Conservation (phyloP, 2,329 filamentous ascomycete species). For the Colletotrichum melonis region DNA sequence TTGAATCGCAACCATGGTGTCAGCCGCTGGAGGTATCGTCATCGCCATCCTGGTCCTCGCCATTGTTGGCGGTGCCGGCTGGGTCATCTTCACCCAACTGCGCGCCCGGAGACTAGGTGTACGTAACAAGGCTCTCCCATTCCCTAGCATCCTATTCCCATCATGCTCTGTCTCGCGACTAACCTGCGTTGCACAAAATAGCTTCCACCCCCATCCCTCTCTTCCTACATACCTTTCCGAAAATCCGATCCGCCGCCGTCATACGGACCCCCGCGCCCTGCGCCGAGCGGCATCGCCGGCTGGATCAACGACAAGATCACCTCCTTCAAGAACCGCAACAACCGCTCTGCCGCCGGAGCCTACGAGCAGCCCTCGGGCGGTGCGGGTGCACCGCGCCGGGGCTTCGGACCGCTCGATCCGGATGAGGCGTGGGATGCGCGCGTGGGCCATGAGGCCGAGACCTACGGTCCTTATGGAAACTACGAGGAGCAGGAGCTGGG, state of each 20-base stretch:
- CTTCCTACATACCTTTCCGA: constrained; percentile 79
- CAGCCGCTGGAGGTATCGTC: constrained; percentile 74
- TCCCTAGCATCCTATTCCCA: neutral
- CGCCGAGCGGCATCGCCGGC: constrained; percentile 73
- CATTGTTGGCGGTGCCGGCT: constrained; percentile 68
- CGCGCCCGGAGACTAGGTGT: constrained; percentile 79
- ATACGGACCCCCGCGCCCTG: constrained; percentile 64
- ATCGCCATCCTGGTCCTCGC: constrained; percentile 76
- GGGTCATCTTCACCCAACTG: constrained; percentile 78
- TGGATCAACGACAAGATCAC: constrained; percentile 78
- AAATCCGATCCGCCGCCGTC: constrained; percentile 54
- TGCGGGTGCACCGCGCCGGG: constrained; percentile 58
- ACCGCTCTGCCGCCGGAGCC: constrained; percentile 74
- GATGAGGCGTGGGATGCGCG: constrained; percentile 89
- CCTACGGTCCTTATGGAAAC: constrained; percentile 70
- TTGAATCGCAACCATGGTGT: constrained; percentile 58
- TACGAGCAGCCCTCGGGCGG: constrained; percentile 69
- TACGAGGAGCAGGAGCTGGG: constrained; percentile 84
- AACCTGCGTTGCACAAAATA: constrained; percentile 41
- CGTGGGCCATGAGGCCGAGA: constrained; percentile 79
- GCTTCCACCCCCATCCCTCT: constrained; percentile 77
- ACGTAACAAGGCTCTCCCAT: constrained; percentile 45
- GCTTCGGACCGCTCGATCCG: constrained; percentile 78
- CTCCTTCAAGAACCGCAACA: constrained; percentile 73
- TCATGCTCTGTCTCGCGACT: neutral